Evolutionary conservation across 306 rosid genomes (phyloP).

Genomic region (Fragaria vesca): DNA sequence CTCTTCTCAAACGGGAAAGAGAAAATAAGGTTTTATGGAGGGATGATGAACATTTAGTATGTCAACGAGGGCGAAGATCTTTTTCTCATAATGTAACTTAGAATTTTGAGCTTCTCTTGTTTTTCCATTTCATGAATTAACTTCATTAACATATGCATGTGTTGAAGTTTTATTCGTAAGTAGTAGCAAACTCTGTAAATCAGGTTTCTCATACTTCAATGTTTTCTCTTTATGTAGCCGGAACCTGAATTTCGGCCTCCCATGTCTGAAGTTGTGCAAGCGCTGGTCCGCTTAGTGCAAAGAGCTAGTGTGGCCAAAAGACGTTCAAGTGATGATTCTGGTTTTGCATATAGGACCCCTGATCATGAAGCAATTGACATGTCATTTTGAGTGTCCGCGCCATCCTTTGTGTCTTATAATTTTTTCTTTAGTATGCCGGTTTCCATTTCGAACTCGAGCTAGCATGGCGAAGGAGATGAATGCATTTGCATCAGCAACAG

Average conservation of each 20-base stretch:
- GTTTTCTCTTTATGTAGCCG: conserved; percentile 45
- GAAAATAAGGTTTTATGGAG: not conserved
- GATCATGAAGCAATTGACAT: conserved; percentile 76
- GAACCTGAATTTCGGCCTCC: conserved; percentile 97
- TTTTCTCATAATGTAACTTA: conserved; percentile 6
- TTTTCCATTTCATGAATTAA: not conserved
- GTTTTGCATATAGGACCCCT: conserved; percentile 71
- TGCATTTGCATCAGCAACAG: not conserved
- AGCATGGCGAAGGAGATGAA: not conserved
- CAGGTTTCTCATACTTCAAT: conserved; percentile 1
- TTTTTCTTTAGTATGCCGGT: not conserved
- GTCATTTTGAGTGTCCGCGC: conserved; percentile 44
- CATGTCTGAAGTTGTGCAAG: conserved; percentile 99
- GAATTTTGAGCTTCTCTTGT: not conserved
- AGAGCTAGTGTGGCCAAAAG: conserved; percentile 87
- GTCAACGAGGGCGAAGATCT: not conserved
- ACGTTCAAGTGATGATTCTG: conserved; percentile 80
- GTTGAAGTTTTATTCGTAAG: not conserved
- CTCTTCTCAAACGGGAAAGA: not conserved
- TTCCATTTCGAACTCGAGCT: not conserved
- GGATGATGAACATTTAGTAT: not conserved
- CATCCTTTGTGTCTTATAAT: not conserved
- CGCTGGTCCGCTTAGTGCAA: conserved; percentile 79
- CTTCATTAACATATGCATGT: not conserved
- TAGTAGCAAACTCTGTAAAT: not conserved